phyloP scores from a whole-genome alignment of 805 yeast species.

The Ogataea chonburiensis region DNA sequence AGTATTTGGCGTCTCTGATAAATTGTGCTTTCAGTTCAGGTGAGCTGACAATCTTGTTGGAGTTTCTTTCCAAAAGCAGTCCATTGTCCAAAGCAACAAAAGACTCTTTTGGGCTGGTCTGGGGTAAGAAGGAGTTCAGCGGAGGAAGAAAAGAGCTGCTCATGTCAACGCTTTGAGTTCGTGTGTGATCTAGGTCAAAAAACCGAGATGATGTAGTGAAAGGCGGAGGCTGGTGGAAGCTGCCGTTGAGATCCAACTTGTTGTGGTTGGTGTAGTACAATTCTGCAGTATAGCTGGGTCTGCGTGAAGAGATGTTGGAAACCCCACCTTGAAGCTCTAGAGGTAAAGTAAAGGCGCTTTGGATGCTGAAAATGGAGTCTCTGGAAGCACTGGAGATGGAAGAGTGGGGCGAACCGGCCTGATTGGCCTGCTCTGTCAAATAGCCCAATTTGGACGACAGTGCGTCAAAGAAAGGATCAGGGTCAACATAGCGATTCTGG shows the following conservation, averaged over 20 bases:
- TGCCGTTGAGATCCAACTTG: conserved; percentile 22
- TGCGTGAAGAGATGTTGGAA: conserved; percentile 59
- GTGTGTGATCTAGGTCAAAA: conserved; percentile 18
- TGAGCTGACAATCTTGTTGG: conserved; percentile 53
- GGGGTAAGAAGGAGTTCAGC: conserved; percentile 7
- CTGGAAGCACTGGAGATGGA: conserved; percentile 32
- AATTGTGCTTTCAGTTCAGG: conserved; percentile 52
- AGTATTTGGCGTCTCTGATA: conserved; percentile 51
- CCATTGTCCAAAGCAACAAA: conserved; percentile 57
- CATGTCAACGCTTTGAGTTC: conserved; percentile 21
- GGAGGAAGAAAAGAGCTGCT: conserved; percentile 10
- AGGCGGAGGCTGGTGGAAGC: conserved; percentile 12
- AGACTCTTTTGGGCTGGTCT: conserved; percentile 10
- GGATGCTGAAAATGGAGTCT: conserved; percentile 25
- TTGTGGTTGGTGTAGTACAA: conserved; percentile 40
- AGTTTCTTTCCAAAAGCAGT: conserved; percentile 50
- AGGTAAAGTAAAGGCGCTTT: conserved; percentile 46
- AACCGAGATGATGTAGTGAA: conserved; percentile 21
- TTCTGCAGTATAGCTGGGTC: conserved; percentile 77
- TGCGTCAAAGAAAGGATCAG: conserved; percentile 23
- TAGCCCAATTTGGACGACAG: conserved; percentile 19
- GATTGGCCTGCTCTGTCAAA: conserved; percentile 19
- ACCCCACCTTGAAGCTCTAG: conserved; percentile 64
- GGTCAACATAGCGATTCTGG: conserved; percentile 6
- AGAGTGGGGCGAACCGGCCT: conserved; percentile 29